Conservation (phyloP, 106 monocot species). For the Triglochin maritima region DNA sequence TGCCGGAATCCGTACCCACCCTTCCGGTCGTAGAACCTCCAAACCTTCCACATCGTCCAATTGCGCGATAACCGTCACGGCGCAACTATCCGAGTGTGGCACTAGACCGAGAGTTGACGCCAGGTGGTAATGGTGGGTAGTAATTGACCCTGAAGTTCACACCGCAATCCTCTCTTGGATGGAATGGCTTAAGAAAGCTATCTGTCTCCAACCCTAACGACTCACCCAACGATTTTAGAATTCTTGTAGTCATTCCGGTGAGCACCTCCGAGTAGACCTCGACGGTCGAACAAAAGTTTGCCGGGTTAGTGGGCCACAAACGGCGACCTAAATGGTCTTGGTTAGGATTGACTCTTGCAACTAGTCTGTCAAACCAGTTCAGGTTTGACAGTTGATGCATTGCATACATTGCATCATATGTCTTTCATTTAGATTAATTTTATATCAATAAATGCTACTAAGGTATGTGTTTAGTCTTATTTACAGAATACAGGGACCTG, state of each 20-base stretch:
- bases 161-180: neutral
- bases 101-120: neutral
- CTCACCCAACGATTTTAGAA: neutral
- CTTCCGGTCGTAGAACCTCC: conserved; percentile 10
- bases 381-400: too few relatives aligned
- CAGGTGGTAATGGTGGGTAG: neutral
- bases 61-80: neutral
- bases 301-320: neutral
- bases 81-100: neutral
- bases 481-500: too few relatives aligned
- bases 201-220: neutral
- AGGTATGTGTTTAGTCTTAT: too few relatives aligned
- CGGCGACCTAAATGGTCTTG: neutral
- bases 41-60: neutral
- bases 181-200: neutral
- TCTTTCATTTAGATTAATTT: too few relatives aligned
- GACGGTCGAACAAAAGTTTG: neutral
- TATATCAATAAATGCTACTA: too few relatives aligned
- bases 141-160: neutral
- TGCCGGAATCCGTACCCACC: conserved; percentile 14
- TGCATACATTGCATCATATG: too few relatives aligned
- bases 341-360: neutral
- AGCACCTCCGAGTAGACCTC: neutral
- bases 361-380: neutral
- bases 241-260: neutral